Evolutionary conservation across 768 basidiomycete species (phyloP), one percentile per base, ranked within the genome.

Genomic region (Kondoa subrosea): DNA sequence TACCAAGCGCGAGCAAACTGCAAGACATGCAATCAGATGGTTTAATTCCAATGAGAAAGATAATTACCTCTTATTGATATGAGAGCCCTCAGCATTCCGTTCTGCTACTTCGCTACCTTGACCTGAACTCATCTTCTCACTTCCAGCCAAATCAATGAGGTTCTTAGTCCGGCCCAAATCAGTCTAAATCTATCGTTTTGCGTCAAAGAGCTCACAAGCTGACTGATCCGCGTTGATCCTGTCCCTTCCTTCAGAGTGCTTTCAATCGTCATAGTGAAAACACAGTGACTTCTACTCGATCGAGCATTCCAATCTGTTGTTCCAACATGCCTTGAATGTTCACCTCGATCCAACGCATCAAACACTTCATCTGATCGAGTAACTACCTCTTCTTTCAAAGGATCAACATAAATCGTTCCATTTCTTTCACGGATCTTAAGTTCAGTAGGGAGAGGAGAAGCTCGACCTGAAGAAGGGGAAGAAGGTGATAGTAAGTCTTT

Each of bases 301-400:
- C 93, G 79, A 73, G 91, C 88, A 75, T 99, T 99, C 93, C 93
- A 99, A 74, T 99, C 93, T n/a, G 95, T 99, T 72, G 85, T 88
- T 0, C 91, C 92, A 2, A 91, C 95, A 69, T 90, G 81, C 63
- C 93, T 80, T 73, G 89, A 85, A 2, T 86, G 84, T 76, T 95
- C 90, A 2, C 93, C 93, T 27, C 89, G 80, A 73, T 83, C 82
- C 72, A 99, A 78, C 2, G 96, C 87, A 68, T 89, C 88, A 65
- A 85, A 83, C 16, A 97, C 89, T 50, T 87, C 83, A 72, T 87
- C 87, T 31, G 93, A 79, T 72, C 87, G 87, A 16, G 89, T 91
- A n/a, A 97, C 89, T 1, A 92, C 91, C 75, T 92, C 89, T 75
- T 96, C 93, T 56, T 87, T 80, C 57, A 93, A 81, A 1, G 91